Conservation (phyloP, 148 eudicot species). For the Linanthus parryae region DNA sequence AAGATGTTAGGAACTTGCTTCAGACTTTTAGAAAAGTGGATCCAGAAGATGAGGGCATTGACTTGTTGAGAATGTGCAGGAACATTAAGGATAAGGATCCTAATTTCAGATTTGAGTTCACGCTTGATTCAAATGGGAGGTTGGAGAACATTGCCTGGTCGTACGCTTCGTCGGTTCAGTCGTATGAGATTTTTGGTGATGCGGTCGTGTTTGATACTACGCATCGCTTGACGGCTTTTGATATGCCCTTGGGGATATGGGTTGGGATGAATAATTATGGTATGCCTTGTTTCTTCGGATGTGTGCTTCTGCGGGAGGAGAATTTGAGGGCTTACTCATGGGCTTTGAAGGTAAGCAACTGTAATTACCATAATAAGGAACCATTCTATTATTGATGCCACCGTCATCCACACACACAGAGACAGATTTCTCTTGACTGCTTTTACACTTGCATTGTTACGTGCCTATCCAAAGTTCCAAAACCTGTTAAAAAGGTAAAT, state of each 20-base stretch:
- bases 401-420: too few relatives aligned
- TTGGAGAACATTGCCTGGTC: conserved; percentile 97
- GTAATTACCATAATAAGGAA: conserved; percentile 1
- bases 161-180: conserved; percentile 76
- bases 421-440: too few relatives aligned
- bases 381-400: too few relatives aligned
- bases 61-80: conserved; percentile 83
- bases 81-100: conserved; percentile 81
- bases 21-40: conserved; percentile 88
- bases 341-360: conserved; percentile 70
- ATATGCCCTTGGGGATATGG: conserved; percentile 87
- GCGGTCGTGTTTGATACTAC: conserved; percentile 84
- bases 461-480: too few relatives aligned
- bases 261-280: conserved; percentile 75
- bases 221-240: conserved; percentile 73
- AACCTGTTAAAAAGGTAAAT: too few relatives aligned
- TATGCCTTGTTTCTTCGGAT: conserved; percentile 80
- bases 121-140: conserved; percentile 61
- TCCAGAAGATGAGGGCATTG: conserved; percentile 73
- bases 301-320: conserved; percentile 73
- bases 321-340: conserved; percentile 61
- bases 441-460: too few relatives aligned
- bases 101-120: conserved; percentile 75
- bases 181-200: conserved; percentile 87
- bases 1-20: conserved; percentile 87